Evolutionary conservation across 306 rosid species (phyloP).

Genomic region (Cajanus cajan): DNA sequence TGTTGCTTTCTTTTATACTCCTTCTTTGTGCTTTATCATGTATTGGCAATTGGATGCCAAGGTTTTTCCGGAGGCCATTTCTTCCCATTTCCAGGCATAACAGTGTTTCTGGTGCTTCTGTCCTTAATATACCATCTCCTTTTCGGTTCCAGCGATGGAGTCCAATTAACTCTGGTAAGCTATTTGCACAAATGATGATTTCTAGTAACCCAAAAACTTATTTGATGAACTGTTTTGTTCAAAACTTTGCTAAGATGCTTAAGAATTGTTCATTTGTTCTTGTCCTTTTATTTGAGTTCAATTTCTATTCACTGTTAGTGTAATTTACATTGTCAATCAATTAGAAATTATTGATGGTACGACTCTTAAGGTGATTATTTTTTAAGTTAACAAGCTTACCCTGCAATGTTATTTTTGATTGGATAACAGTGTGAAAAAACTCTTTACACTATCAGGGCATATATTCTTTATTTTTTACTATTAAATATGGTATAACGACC

Average conservation of each 20-base stretch:
- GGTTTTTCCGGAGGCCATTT: constrained; percentile 68
- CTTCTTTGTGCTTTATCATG: constrained; percentile 74
- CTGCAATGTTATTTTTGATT: too few relatives aligned
- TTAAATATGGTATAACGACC: background rate
- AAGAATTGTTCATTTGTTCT: background rate
- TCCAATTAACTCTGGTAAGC: constrained; percentile 76
- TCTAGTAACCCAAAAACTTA: constrained; percentile 13
- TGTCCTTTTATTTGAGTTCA: background rate
- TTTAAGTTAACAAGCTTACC: too few relatives aligned
- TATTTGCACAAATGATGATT: constrained; percentile 13
- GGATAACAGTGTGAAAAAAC: too few relatives aligned
- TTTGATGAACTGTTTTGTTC: background rate
- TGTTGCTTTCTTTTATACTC: constrained; percentile 62
- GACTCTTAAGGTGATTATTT: too few relatives aligned
- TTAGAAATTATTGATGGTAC: too few relatives aligned
- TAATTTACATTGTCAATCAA: too few relatives aligned
- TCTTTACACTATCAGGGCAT: too few relatives aligned
- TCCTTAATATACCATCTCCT: constrained; percentile 70
- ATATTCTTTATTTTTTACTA: background rate
- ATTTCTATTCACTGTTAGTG: too few relatives aligned
- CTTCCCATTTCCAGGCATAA: constrained; percentile 78
- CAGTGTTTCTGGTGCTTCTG: constrained; percentile 64
- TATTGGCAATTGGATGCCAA: constrained; percentile 67
- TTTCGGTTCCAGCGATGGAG: constrained; percentile 85
- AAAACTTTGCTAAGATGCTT: background rate